phyloP scores from a whole-genome alignment of 306 rosid genomes.

The Casuarina glauca region DNA sequence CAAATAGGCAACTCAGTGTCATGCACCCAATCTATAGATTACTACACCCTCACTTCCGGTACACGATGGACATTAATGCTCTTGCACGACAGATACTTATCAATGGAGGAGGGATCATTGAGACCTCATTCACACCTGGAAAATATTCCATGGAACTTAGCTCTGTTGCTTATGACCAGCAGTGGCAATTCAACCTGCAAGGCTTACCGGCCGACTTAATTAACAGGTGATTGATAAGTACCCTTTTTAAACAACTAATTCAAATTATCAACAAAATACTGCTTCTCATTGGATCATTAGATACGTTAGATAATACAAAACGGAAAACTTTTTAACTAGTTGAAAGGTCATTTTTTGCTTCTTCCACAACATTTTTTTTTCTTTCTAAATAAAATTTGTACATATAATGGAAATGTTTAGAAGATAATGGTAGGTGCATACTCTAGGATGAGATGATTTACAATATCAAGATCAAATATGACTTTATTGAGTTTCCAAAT shows the following conservation, averaged over 20 bases:
- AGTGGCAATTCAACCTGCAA: slow-evolving; percentile 69
- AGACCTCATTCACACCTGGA: slow-evolving; percentile 47
- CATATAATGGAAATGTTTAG: too few species aligned
- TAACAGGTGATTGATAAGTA: slow-evolving; percentile 27
- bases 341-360: too few species aligned
- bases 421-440: too few species aligned
- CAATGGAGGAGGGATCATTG: slow-evolving; percentile 64
- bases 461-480: too few species aligned
- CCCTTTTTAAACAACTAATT: not conserved
- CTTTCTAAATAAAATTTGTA: too few species aligned
- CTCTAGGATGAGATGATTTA: too few species aligned
- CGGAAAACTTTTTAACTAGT: too few species aligned
- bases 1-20: slow-evolving; percentile 75
- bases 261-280: too few species aligned
- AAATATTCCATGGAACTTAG: slow-evolving; percentile 55
- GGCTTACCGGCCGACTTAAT: slow-evolving; percentile 78
- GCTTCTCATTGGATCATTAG: too few species aligned
- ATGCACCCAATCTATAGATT: slow-evolving; percentile 86
- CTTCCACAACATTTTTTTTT: too few species aligned
- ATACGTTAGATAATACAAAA: too few species aligned
- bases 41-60: slow-evolving; percentile 80
- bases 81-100: slow-evolving; percentile 67
- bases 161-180: slow-evolving; percentile 59
- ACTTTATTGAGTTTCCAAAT: too few species aligned
- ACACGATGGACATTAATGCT: slow-evolving; percentile 90